These are phyloP conservation scores for Phialophora macrospora DNA, from an alignment of 2,329 filamentous ascomycete genomes.

Conservation along the genomic window DNA sequence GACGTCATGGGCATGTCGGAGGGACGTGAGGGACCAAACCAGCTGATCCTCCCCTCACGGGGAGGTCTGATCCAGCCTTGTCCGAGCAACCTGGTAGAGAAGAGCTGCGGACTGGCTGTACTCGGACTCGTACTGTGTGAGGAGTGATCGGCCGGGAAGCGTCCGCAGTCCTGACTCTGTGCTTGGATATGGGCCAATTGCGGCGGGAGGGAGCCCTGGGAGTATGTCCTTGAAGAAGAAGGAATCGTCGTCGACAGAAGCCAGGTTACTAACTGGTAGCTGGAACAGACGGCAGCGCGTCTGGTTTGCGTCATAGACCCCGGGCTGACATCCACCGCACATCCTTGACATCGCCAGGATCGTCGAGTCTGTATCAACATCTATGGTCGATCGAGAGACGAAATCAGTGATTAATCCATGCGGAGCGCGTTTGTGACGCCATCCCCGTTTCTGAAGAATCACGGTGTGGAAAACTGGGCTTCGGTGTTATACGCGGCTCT, in stretches of 20 bases:
- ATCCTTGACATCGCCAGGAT: neutral
- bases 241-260: neutral
- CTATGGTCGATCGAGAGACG: neutral
- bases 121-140: neutral
- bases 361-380: neutral
- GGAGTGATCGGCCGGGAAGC: neutral
- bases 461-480: neutral
- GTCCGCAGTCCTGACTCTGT: neutral
- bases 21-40: neutral
- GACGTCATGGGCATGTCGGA: conserved; percentile 6
- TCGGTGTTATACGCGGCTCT: neutral
- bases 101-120: neutral
- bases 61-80: neutral
- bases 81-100: neutral
- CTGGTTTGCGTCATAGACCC: neutral
- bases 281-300: neutral
- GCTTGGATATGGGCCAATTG: neutral
- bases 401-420: no score
- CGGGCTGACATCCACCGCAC: neutral
- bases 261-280: no score
- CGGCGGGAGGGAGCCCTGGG: neutral
- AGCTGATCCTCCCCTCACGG: neutral
- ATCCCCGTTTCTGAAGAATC: neutral
- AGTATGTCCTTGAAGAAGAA: neutral
- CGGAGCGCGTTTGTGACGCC: no score